Evolutionary conservation across 768 basidiomycete species (phyloP).

Genomic region (Leccinum ochraceum): DNA sequence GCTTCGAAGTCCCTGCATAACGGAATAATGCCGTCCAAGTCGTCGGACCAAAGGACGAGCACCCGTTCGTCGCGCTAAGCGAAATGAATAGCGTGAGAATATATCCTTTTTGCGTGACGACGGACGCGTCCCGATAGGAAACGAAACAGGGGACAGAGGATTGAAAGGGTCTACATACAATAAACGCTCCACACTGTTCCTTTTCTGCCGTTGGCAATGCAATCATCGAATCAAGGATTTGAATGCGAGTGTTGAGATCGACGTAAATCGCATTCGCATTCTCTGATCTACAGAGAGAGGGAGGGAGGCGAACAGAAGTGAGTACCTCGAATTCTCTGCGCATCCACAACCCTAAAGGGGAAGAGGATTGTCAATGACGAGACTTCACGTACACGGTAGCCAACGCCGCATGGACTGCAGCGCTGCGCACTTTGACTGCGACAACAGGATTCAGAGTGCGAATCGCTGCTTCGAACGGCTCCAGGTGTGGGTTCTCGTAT

Average conservation of each 20-base stretch:
- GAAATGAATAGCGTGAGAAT: conserved; percentile 4
- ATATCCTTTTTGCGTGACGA: background rate
- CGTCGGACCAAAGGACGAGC: conserved; percentile 83
- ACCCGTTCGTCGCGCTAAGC: conserved; percentile 78
- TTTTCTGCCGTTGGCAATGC: conserved; percentile 79
- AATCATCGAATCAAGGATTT: conserved; percentile 72
- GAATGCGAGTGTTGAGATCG: conserved; percentile 81
- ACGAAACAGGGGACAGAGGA: background rate
- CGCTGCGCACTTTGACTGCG: conserved; percentile 78
- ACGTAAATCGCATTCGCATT: conserved; percentile 66
- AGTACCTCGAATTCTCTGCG: background rate
- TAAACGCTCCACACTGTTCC: conserved; percentile 89
- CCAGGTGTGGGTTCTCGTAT: conserved; percentile 79
- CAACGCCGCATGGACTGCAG: conserved; percentile 79
- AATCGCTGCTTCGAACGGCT: conserved; percentile 81
- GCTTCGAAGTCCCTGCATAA: conserved; percentile 72
- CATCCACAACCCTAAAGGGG: background rate
- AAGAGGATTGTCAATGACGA: background rate
- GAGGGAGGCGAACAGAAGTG: background rate
- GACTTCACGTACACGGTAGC: conserved; percentile 55
- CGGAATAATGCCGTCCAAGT: conserved; percentile 77
- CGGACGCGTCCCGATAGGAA: background rate
- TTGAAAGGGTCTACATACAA: conserved; percentile 46
- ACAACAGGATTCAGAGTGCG: conserved; percentile 78
- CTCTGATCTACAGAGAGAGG: conserved; percentile 44